Percentiles rank a stretch among this genome's conserved stretches.
Conservation (phyloP, 2,329 filamentous ascomycete species). For the Purpureocillium lavendulum region DNA sequence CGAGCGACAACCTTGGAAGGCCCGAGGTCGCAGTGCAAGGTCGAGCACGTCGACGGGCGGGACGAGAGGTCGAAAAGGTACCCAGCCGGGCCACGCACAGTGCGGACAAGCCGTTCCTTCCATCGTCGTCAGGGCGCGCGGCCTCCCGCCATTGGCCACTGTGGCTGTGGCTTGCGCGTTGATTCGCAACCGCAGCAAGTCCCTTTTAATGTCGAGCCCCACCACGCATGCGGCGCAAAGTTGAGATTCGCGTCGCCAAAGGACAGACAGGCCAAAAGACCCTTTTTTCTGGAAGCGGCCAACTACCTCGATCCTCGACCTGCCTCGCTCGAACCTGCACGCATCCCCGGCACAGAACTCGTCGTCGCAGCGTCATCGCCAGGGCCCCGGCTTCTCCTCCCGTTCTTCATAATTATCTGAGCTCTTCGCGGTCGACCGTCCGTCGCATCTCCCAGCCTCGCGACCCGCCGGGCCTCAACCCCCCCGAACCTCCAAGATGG, state of each 20-base stretch:
- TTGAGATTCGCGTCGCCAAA: neutral
- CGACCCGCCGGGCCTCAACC: too few relatives aligned
- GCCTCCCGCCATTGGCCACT: neutral
- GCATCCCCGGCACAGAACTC: neutral
- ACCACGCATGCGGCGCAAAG: neutral
- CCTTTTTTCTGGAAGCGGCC: conserved; percentile 1
- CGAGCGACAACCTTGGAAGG: too few relatives aligned
- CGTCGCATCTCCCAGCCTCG: neutral
- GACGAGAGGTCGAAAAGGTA: too few relatives aligned
- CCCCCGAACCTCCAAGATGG: too few relatives aligned
- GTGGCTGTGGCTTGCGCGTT: neutral
- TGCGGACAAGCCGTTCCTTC: too few relatives aligned
- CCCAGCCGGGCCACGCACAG: too few relatives aligned
- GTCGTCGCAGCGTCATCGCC: too few relatives aligned
- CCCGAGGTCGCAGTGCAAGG: too few relatives aligned
- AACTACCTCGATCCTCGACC: neutral
- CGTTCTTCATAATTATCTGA: neutral
- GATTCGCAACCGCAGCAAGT: neutral
- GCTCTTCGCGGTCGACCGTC: neutral
- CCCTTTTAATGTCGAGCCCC: neutral
- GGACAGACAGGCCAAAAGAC: neutral
- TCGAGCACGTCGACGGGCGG: too few relatives aligned
- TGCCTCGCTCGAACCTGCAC: neutral
- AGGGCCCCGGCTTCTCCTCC: neutral
- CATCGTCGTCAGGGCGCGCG: too few relatives aligned